A percentile compares a stretch with the other conserved stretches of the same genome.
Conservation (phyloP, 2,329 filamentous ascomycete species). For the Phyllosticta citrichinensis region DNA sequence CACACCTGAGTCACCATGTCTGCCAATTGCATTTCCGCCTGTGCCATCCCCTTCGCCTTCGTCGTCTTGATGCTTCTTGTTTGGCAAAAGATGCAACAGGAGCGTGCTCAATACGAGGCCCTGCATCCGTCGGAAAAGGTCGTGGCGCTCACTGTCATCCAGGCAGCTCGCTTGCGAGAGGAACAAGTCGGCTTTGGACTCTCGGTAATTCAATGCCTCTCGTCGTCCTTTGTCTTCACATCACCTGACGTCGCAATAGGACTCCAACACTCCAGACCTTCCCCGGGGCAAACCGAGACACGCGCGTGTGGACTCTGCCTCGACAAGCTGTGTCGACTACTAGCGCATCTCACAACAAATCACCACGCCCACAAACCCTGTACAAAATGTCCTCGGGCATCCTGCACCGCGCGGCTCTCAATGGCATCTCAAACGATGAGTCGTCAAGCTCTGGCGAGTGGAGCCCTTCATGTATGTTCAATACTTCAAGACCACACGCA, state of each 20-base stretch:
- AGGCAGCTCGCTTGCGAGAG: conserved; percentile 4
- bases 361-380: background rate
- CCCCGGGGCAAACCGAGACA: background rate
- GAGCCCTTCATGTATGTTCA: conserved; percentile 30
- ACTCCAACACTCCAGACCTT: background rate
- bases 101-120: conserved; percentile 4
- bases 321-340: background rate
- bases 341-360: background rate
- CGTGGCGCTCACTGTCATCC: conserved; percentile 1
- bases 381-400: background rate
- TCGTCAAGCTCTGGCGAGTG: conserved; percentile 17
- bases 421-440: background rate
- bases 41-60: conserved; percentile 7
- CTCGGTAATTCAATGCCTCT: background rate
- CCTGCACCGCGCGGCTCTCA: background rate
- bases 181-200: conserved; percentile 6
- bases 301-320: background rate
- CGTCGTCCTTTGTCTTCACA: background rate
- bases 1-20: background rate
- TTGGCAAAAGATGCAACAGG: conserved; percentile 4
- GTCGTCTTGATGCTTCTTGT: conserved; percentile 3
- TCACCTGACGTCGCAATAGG: background rate
- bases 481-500: background rate
- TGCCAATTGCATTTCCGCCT: conserved; percentile 2
- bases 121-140: conserved; percentile 6